Evolutionary conservation across 179 eudicot genomes (phyloP), one percentile per base, ranked within the genome.

Genomic region (Drosera spatulata): DNA sequence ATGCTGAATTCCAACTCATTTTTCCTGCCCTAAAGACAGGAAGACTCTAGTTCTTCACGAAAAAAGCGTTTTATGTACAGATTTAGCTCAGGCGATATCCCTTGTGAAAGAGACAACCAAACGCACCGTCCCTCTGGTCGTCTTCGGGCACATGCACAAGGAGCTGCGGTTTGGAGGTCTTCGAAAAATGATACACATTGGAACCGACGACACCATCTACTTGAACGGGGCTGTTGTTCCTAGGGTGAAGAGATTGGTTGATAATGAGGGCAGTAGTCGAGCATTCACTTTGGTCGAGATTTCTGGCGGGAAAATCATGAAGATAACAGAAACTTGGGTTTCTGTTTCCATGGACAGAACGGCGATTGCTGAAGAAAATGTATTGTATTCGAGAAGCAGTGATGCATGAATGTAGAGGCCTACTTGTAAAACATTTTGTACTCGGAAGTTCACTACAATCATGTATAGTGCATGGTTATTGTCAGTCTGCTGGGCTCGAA

Each of bases 91-190:
- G 46, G 98, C 96, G 37, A 71, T 91, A 61, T 69, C 86, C 53
- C 74, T 66, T 39, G 39, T 88, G 37, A 91, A 84, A 75, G 85
- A 75, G 61, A 80, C 79, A n/a, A 66, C 78, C 39, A 72, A 74
- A 59, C 57, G 62, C 60, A 22, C 77, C 12, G 73, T 88, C 64
- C 91, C 95, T 53, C 65, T 93, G 76, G 95, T 91, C 14, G 90
- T 82, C 43, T 93, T 93, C 44, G 99, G 96, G 48, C 99, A 93
- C 77, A 93, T 93, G 99, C 99, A 93, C 65, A 93, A 93, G 71
- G 75, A 61, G 56, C 75, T 93, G 61, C 71, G 80, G 50, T 48
- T 48, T 74, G 84, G 87, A 61, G 93, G 95, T 58, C 72, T 69
- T 37, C 74, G 95, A 64, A 88, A 86, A 69, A 89, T 93, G 96